These are phyloP conservation scores for Kwoniella shivajii DNA, from an alignment of 1,284 basidiomycete species.

Conservation along the genomic window DNA sequence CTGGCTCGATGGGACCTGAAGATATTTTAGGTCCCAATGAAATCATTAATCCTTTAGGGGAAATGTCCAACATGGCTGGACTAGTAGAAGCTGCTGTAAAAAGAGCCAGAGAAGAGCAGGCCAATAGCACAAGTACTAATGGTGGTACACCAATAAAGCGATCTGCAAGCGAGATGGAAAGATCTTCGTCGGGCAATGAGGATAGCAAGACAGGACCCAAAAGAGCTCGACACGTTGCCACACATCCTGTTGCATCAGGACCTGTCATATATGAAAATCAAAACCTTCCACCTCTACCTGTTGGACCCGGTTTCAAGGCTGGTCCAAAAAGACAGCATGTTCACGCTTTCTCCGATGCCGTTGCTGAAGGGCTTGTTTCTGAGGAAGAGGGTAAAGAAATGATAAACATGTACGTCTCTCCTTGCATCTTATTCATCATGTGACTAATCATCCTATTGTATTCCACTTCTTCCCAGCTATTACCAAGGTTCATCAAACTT, in stretches of 20 bases:
- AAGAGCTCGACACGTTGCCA: constrained; percentile 28
- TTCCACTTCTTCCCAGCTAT: constrained; percentile 54
- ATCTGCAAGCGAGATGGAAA: constrained; percentile 21
- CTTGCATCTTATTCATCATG: too few species aligned
- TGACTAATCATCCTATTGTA: neutral
- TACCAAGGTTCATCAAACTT: constrained; percentile 85
- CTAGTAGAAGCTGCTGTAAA: constrained; percentile 54
- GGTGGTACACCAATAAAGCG: constrained; percentile 5
- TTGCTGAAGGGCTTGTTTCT: constrained; percentile 63
- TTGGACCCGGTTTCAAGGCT: constrained; percentile 29
- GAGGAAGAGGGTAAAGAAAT: constrained; percentile 80
- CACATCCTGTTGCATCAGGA: constrained; percentile 16
- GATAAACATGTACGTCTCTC: constrained; percentile 69
- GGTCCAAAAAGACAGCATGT: constrained; percentile 41
- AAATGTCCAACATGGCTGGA: constrained; percentile 53
- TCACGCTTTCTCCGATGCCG: constrained; percentile 51
- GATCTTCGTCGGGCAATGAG: constrained; percentile 7
- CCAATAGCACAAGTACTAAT: constrained; percentile 1
- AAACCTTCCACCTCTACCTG: constrained; percentile 35
- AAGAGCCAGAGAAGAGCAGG: constrained; percentile 48
- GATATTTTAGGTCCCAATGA: constrained; percentile 46
- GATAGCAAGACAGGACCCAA: constrained; percentile 19
- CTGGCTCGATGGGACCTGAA: constrained; percentile 42
- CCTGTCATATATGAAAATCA: constrained; percentile 41
- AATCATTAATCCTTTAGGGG: constrained; percentile 51